phyloP scores from a whole-genome alignment of 192 early-diverging fungal species.

The Dissophora ornata region DNA sequence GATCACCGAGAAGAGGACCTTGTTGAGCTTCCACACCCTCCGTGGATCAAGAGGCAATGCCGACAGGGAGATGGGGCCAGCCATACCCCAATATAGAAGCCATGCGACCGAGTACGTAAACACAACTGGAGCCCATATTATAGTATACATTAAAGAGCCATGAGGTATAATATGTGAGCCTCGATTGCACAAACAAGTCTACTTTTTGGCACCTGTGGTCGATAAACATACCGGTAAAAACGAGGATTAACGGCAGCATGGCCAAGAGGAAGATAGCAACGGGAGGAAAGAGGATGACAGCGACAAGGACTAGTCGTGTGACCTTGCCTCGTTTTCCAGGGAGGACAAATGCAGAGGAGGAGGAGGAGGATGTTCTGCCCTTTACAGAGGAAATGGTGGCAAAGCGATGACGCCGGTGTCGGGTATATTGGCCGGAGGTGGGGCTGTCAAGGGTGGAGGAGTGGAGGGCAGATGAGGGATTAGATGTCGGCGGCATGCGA shows the following conservation, averaged over 20 bases:
- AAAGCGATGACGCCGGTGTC: neutral
- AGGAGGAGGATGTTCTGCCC: neutral
- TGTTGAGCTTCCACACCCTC: conserved; percentile 38
- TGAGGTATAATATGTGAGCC: too few relatives aligned
- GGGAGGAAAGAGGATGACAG: conserved; percentile 39
- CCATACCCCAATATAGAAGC: conserved; percentile 43
- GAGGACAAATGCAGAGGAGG: conserved; percentile 9
- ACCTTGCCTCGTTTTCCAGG: conserved; percentile 53
- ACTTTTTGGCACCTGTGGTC: too few relatives aligned
- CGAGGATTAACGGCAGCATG: conserved; percentile 40
- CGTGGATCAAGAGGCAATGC: conserved; percentile 25
- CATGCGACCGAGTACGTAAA: conserved; percentile 44
- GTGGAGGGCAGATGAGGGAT: neutral
- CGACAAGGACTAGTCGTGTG: conserved; percentile 25
- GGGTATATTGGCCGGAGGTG: neutral
- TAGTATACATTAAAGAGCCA: neutral
- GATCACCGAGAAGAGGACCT: conserved; percentile 39
- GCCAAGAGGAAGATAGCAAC: conserved; percentile 34
- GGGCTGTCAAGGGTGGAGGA: neutral
- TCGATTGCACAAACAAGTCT: too few relatives aligned
- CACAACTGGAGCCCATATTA: neutral
- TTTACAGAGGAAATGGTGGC: neutral
- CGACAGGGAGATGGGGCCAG: conserved; percentile 13
- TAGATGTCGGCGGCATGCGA: neutral
- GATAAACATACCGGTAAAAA: conserved; percentile 35